Evolutionary conservation across 495 filamentous ascomycete genomes (phyloP), one percentile per base, ranked within the genome.

Genomic region (Penicillium crystallinum): DNA sequence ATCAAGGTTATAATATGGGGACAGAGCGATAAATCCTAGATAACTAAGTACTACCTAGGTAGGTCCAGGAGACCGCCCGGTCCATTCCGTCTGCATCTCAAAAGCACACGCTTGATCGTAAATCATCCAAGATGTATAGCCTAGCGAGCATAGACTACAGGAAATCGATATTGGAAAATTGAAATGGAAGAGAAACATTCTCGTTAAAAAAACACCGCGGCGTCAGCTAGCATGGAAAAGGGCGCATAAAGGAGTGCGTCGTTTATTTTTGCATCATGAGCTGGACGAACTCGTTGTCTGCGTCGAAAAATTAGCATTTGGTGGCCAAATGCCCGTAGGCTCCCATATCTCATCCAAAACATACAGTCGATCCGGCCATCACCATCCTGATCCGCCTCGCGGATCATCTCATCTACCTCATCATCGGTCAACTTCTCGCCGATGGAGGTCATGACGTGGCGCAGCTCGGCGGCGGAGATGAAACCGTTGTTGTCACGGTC

Each of bases 251-350:
- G 47, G 46, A 62, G 54, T 57, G 56, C 35, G 46, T 38, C 54
- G 48, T 70, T 81, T 89, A 97, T 80, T 98, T 98, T 84, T 98
- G 93, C 92, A 98, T 97, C 93, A 98, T 98, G 67, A 98, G 86
- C 79, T 98, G 93, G 62, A 98, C 93, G 70, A 98, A 98, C 78
- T 98, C 93, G 80, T 98, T 97, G 77, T 98, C 93, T 98, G 67
- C 34, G 12, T 9, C 10, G 23, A 17, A 2, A 27, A 21, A 34
- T 57, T 34, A 60, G 54, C 35, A 53, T 51, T 1, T 46, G 39
- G 21, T 2, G 29, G 19, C 14, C 18, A 46, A 46, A 6, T 9
- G 42, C 42, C 18, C 3, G 42, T 31, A 46, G 30, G 17, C 30
- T 22, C 44, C 29, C 34, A 11, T 29, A 34, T 34, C 35, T 29